A percentile compares a stretch with the other conserved stretches of the same genome.
phyloP scores from a whole-genome alignment of 306 rosid species.

The Inga leiocalycina region DNA sequence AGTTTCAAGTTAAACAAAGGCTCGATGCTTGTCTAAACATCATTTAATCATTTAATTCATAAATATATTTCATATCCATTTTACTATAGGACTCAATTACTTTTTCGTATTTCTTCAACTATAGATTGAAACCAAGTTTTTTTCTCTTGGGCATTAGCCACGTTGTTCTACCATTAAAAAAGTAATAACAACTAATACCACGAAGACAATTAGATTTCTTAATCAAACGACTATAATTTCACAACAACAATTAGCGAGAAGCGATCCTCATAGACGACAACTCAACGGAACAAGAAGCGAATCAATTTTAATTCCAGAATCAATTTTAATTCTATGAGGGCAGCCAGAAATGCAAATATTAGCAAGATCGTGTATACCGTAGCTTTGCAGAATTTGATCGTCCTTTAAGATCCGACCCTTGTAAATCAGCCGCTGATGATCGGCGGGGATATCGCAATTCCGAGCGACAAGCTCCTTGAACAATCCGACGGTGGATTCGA shows the following conservation, averaged over 20 bases:
- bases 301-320: background rate
- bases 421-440: slow-evolving; percentile 86
- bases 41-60: background rate
- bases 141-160: background rate
- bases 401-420: slow-evolving; percentile 88
- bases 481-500: slow-evolving; percentile 57
- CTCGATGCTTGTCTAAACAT: background rate
- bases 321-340: background rate
- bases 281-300: background rate
- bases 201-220: background rate
- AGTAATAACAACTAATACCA: background rate
- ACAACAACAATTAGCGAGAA: background rate
- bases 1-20: background rate
- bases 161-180: background rate
- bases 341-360: background rate
- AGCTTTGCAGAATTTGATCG: slow-evolving; percentile 75
- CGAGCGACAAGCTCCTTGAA: slow-evolving; percentile 61
- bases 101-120: background rate
- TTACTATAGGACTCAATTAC: background rate
- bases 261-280: background rate
- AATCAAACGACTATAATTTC: background rate
- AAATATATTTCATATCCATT: background rate
- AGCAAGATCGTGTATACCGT: slow-evolving; percentile 56
- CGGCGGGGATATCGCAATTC: slow-evolving; percentile 58
- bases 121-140: background rate